Conservation (phyloP, 2,329 filamentous ascomycete species). For the Arthrinium phaeospermum region DNA sequence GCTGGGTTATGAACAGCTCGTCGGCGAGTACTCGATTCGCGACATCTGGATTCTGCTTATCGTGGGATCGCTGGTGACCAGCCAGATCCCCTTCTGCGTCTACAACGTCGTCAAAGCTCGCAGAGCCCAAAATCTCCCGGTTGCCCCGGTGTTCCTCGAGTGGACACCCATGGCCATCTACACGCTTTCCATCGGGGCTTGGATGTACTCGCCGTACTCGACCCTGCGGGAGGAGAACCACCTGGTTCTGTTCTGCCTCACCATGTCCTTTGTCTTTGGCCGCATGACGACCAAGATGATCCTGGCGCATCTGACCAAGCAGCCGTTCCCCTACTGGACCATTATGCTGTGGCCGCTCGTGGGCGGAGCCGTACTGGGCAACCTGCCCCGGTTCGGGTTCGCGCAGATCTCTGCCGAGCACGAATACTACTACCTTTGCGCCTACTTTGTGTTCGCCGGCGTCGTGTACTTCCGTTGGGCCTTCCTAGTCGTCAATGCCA, state of each 20-base stretch:
- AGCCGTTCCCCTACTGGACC: slow-evolving; percentile 97
- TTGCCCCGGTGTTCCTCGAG: slow-evolving; percentile 86
- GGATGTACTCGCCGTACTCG: slow-evolving; percentile 91
- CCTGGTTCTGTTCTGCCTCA: slow-evolving; percentile 88
- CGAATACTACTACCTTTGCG: slow-evolving; percentile 83
- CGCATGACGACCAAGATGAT: slow-evolving; percentile 99
- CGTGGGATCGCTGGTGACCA: slow-evolving; percentile 66
- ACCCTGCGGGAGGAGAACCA: slow-evolving; percentile 82
- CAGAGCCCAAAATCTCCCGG: slow-evolving; percentile 70
- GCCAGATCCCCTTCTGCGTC: slow-evolving; percentile 88
- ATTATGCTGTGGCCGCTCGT: slow-evolving; percentile 87
- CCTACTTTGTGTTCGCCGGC: slow-evolving; percentile 81
- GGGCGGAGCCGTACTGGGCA: slow-evolving; percentile 81
- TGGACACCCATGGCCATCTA: slow-evolving; percentile 92
- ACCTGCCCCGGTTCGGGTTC: slow-evolving; percentile 79
- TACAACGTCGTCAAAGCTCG: slow-evolving; percentile 83
- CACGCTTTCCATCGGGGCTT: slow-evolving; percentile 74
- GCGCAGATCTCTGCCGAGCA: slow-evolving; percentile 66
- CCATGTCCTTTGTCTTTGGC: slow-evolving; percentile 96
- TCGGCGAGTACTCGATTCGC: slow-evolving; percentile 76
- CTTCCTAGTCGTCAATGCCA: slow-evolving; percentile 85
- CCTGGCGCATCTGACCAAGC: slow-evolving; percentile 88
- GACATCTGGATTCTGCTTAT: slow-evolving; percentile 87
- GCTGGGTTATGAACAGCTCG: slow-evolving; percentile 58
- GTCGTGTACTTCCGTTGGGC: slow-evolving; percentile 96